These are phyloP conservation scores for Debaryomyces castellii DNA, from an alignment of 805 yeast genomes.

Conservation along the genomic window DNA sequence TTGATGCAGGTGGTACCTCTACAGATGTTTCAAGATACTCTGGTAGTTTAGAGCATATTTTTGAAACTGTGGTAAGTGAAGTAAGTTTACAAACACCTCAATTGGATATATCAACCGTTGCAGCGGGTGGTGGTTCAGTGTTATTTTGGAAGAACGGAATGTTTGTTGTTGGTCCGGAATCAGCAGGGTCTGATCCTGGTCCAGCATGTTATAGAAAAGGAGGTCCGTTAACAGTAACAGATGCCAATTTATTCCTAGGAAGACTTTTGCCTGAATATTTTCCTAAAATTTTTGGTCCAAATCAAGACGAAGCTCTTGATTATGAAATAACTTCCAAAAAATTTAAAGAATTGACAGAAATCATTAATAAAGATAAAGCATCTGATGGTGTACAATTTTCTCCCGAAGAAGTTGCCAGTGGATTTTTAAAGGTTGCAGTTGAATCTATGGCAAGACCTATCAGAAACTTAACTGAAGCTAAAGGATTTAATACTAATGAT, in stretches of 20 bases:
- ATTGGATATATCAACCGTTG: conserved; percentile 41
- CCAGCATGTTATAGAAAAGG: conserved; percentile 85
- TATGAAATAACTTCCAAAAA: conserved; percentile 46
- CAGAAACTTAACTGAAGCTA: conserved; percentile 35
- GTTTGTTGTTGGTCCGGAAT: conserved; percentile 82
- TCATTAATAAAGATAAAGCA: conserved; percentile 41
- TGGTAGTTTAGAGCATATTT: conserved; percentile 42
- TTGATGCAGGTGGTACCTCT: conserved; percentile 47
- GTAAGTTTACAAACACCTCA: conserved; percentile 46
- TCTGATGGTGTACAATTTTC: conserved; percentile 16
- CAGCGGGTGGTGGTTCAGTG: conserved; percentile 43
- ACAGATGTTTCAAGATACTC: conserved; percentile 45
- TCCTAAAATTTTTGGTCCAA: conserved; percentile 82
- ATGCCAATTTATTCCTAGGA: conserved; percentile 75
- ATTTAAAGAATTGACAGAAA: conserved; percentile 45
- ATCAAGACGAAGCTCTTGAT: conserved; percentile 62
- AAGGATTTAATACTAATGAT: conserved; percentile 27
- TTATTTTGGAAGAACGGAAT: conserved; percentile 25
- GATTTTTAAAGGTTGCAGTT: conserved; percentile 34
- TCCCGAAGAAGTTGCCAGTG: conserved; percentile 32
- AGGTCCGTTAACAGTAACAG: conserved; percentile 83
- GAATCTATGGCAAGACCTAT: conserved; percentile 36
- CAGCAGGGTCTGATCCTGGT: conserved; percentile 87
- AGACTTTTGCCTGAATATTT: conserved; percentile 71
- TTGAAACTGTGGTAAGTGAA: conserved; percentile 45